phyloP scores from a whole-genome alignment of 768 basidiomycete genomes.

The Pleurotus ostreatus region DNA sequence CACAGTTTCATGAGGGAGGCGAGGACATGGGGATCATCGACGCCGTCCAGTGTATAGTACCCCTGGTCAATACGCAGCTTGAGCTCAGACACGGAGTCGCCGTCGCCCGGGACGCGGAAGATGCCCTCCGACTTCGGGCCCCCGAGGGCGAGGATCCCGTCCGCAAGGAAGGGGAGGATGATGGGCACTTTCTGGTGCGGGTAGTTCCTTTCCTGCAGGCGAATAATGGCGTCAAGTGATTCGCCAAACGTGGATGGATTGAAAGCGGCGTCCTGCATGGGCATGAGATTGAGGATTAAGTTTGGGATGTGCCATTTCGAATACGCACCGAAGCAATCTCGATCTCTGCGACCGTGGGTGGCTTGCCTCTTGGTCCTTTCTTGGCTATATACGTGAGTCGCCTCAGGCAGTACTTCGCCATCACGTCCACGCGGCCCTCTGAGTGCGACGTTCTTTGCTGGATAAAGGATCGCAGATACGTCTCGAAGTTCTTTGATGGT shows the following conservation, averaged over 20 bases:
- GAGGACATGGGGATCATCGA: slow-evolving; percentile 88
- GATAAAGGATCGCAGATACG: slow-evolving; percentile 79
- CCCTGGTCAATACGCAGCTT: slow-evolving; percentile 89
- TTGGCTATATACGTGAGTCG: slow-evolving; percentile 70
- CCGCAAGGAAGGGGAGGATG: slow-evolving; percentile 89
- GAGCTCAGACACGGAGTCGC: slow-evolving; percentile 82
- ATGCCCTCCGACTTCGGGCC: slow-evolving; percentile 87
- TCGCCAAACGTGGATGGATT: slow-evolving; percentile 94
- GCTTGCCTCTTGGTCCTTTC: slow-evolving; percentile 84
- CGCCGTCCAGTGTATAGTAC: slow-evolving; percentile 84
- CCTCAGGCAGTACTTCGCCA: slow-evolving; percentile 89
- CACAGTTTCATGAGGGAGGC: slow-evolving; percentile 91
- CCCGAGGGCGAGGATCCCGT: slow-evolving; percentile 86
- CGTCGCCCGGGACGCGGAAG: slow-evolving; percentile 90
- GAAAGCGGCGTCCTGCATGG: slow-evolving; percentile 79
- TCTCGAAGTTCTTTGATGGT: slow-evolving; percentile 90
- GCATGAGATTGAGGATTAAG: slow-evolving; percentile 11
- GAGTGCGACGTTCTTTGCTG: slow-evolving; percentile 60
- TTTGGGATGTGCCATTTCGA: not conserved
- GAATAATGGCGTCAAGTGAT: slow-evolving; percentile 78
- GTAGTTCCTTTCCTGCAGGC: slow-evolving; percentile 83
- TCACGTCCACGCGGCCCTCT: slow-evolving; percentile 80
- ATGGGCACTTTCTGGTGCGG: slow-evolving; percentile 84
- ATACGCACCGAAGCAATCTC: slow-evolving; percentile 78
- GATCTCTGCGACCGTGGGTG: slow-evolving; percentile 80